A percentile compares a stretch with the other conserved stretches of the same genome.
Evolutionary conservation across 495 filamentous ascomycete genomes (phyloP).

Genomic region (Trichoderma gamsii): DNA sequence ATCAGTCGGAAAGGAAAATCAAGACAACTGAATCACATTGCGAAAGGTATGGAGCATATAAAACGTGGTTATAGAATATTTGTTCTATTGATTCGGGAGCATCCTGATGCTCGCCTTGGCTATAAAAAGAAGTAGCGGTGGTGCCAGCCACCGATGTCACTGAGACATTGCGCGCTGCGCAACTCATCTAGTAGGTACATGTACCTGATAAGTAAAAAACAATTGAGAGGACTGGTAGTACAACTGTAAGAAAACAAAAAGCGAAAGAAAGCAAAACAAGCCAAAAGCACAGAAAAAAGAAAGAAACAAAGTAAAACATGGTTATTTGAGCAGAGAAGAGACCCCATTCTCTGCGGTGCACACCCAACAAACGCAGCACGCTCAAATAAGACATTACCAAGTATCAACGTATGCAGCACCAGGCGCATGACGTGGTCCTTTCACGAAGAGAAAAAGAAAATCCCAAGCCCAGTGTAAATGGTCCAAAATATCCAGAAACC

Average conservation of each 20-base stretch:
- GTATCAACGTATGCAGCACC: constrained; percentile 5
- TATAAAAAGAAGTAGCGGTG: background rate
- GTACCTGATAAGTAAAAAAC: too few species aligned
- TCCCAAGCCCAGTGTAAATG: background rate
- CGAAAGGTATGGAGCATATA: background rate
- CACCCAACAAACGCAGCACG: background rate
- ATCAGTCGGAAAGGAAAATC: background rate
- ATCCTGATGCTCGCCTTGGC: background rate
- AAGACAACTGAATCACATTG: too few species aligned
- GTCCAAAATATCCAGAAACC: background rate
- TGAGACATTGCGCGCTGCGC: constrained; percentile 12
- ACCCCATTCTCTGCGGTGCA: background rate
- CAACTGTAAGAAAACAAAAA: background rate
- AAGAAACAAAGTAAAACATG: background rate
- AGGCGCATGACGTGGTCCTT: constrained; percentile 8
- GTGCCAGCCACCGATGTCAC: constrained; percentile 9
- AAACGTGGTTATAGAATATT: background rate
- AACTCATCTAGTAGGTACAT: background rate
- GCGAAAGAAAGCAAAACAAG: background rate
- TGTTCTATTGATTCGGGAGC: background rate
- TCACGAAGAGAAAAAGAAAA: background rate
- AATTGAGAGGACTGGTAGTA: background rate
- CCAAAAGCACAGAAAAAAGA: background rate
- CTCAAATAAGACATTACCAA: constrained; percentile 12
- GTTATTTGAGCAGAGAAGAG: background rate